Evolutionary conservation across 2,329 filamentous ascomycete genomes (phyloP), one percentile per base, ranked within the genome.

Genomic region (Epichloe hybrida): DNA sequence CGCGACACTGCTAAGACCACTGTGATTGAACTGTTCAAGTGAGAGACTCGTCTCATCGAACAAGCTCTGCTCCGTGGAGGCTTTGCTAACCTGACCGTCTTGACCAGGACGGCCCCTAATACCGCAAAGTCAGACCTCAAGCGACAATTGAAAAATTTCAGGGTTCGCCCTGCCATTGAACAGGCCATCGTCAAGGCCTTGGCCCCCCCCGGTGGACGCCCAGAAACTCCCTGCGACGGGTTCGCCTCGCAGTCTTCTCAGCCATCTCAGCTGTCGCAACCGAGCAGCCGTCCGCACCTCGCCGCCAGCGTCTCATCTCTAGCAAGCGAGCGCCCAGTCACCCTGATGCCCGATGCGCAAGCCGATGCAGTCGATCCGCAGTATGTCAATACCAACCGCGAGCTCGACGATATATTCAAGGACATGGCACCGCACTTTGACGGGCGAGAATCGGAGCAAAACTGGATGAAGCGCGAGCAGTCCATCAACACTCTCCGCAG

Each of bases 401-500:
- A 96, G 62, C 72, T 97, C n/a, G 90, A 96, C 53, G 89, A 95
- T 27, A 81, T 85, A 1, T 82, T 95, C 63, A 81, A 80, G 56
- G 83, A 86, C 35, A 95, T 97, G 87, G 73, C 83, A 35, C 75
- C 75, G 49, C 77, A 77, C 63, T 96, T 96, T 55, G 89, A 96
- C 57, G 90, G 90, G 49, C 88, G 76, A 63, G 91, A 97, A 69
- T 81, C 85, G 0, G 91, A 97, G 63, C 81, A 86, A 53, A 97
- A 97, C 62, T 97, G 91, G 91, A 65, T 87, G 59, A 83, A 84
- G 58, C 79, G 91, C 64, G 91, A 97, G 65, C 86, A 91, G 69
- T 84, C 80, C 61, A 77, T 89, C 38, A 77, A 76, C 7, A 90
- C 86, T 57, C 69, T 97, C 46, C 81, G 91, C 49, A 79, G 81